These are phyloP conservation scores for Bothia castanella DNA, from an alignment of 1,284 basidiomycete species.

Conservation along the genomic window DNA sequence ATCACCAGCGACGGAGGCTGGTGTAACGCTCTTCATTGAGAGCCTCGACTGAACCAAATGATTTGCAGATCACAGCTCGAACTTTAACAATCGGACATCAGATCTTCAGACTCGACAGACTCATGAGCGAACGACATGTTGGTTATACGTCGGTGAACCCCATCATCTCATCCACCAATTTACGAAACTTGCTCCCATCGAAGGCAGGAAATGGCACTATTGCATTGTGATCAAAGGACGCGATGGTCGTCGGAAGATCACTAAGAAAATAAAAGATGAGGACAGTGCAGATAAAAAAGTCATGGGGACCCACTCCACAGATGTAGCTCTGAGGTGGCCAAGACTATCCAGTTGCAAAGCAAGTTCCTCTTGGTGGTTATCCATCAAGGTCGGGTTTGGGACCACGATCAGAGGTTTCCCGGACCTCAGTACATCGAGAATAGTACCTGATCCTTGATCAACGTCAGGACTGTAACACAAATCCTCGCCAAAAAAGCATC, in stretches of 20 bases:
- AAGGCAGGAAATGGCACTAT: slow-evolving; percentile 63
- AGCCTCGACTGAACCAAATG: not conserved
- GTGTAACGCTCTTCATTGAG: slow-evolving; percentile 27
- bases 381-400: slow-evolving; percentile 84
- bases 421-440: slow-evolving; percentile 80
- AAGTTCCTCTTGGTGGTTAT: slow-evolving; percentile 93
- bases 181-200: slow-evolving; percentile 60
- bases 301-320: slow-evolving; percentile 48
- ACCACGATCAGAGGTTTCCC: slow-evolving; percentile 80
- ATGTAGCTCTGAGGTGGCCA: slow-evolving; percentile 63
- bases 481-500: not conserved
- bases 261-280: slow-evolving; percentile 36
- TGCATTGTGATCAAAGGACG: slow-evolving; percentile 41
- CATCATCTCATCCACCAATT: slow-evolving; percentile 70
- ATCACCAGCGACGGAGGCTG: slow-evolving; percentile 42
- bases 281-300: not conserved
- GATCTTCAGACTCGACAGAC: not conserved
- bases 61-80: no score
- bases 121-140: not conserved
- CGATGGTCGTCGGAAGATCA: slow-evolving; percentile 50
- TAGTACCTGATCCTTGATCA: slow-evolving; percentile 83
- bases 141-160: slow-evolving; percentile 43
- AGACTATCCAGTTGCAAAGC: slow-evolving; percentile 64
- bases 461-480: slow-evolving; percentile 7
- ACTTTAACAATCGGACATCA: not conserved